Evolutionary conservation across 371 early-diverging fungal genomes (phyloP).

Genomic region (Mucor plumbeus): DNA sequence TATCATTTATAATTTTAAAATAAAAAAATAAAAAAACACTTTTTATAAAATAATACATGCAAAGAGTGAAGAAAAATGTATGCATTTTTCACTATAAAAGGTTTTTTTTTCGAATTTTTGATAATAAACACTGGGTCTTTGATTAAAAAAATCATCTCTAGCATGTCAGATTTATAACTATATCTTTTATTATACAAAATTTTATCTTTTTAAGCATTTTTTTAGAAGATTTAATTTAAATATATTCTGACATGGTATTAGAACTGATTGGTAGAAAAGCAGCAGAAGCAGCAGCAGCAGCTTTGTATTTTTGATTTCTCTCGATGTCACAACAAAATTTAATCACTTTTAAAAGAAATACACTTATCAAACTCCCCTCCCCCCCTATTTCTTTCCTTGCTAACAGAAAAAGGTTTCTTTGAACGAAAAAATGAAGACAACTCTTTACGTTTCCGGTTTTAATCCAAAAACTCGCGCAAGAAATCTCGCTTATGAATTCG

Average conservation of each 20-base stretch:
- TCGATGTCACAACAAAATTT: slow-evolving; percentile 4
- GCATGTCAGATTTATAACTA: no score
- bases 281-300: neutral
- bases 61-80: neutral
- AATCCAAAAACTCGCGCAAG: slow-evolving; percentile 71
- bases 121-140: no score
- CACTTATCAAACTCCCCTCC: neutral
- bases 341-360: slow-evolving; percentile 1
- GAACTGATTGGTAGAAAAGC: neutral
- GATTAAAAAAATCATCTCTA: no score
- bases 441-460: slow-evolving; percentile 81
- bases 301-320: neutral
- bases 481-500: slow-evolving; percentile 86
- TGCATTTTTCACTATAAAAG: neutral
- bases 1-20: slow-evolving; percentile 5
- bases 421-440: slow-evolving; percentile 32
- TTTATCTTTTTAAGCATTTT: no score
- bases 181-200: no score
- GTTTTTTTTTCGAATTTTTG: neutral
- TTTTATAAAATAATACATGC: neutral
- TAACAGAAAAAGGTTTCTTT: neutral
- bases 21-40: slow-evolving; percentile 3
- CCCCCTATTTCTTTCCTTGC: slow-evolving; percentile 7
- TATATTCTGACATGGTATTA: neutral
- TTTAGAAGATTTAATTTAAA: no score